Conservation (phyloP, 1,139 yeast genomes). For the Torulaspora globosa region DNA sequence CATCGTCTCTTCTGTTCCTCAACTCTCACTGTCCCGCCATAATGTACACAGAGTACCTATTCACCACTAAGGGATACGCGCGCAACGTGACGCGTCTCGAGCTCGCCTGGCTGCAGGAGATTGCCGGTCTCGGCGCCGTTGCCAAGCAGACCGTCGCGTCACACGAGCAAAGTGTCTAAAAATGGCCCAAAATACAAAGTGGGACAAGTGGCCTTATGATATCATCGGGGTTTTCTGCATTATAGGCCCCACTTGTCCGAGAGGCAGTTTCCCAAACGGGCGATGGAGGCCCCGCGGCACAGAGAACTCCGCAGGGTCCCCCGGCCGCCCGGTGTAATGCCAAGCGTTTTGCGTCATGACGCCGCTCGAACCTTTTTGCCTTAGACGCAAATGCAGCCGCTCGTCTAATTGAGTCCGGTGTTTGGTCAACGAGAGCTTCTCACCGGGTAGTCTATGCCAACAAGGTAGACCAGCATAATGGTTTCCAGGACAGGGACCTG, state of each 20-base stretch:
- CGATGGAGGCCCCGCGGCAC: neutral
- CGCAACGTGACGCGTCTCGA: slow-evolving; percentile 82
- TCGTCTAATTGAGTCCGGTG: too few species aligned
- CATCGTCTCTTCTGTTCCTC: slow-evolving; percentile 75
- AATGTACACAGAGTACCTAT: slow-evolving; percentile 92
- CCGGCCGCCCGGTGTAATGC: slow-evolving; percentile 1
- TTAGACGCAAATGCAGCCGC: too few species aligned
- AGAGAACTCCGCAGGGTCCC: neutral
- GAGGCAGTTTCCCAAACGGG: neutral
- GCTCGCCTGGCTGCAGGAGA: slow-evolving; percentile 79
- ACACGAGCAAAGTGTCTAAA: neutral
- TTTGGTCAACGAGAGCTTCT: too few species aligned
- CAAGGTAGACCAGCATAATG: neutral
- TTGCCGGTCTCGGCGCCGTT: slow-evolving; percentile 41
- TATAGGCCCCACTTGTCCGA: neutral
- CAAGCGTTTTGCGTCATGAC: neutral
- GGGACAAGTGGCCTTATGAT: neutral
- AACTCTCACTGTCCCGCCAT: slow-evolving; percentile 81
- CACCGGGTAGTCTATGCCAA: too few species aligned
- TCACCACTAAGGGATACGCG: slow-evolving; percentile 89
- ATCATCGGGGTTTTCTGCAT: neutral
- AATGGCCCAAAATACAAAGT: neutral
- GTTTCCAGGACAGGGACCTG: neutral
- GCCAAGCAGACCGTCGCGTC: slow-evolving; percentile 6
- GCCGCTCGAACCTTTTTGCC: neutral